These are phyloP conservation scores for Exophiala xenobiotica DNA, from an alignment of 2,329 filamentous ascomycete genomes.

Conservation along the genomic window DNA sequence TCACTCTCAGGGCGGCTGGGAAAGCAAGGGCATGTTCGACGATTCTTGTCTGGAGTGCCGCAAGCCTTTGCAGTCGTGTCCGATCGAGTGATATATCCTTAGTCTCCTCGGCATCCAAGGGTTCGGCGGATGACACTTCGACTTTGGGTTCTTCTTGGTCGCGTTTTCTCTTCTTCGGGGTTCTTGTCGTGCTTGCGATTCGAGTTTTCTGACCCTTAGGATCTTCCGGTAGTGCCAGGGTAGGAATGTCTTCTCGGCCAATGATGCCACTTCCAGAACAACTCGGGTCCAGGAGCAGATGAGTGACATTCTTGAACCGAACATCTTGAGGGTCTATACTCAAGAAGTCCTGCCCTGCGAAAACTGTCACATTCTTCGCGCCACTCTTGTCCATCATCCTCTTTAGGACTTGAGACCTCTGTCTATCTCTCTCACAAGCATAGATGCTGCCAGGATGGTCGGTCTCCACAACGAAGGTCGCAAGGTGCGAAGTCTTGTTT, in stretches of 20 bases:
- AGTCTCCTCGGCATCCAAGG: constrained; percentile 51
- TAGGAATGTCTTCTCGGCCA: constrained; percentile 75
- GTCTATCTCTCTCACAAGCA: constrained; percentile 75
- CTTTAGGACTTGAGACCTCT: constrained; percentile 70
- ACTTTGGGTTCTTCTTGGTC: constrained; percentile 26
- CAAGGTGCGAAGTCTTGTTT: constrained; percentile 95
- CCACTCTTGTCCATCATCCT: constrained; percentile 83
- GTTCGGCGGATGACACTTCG: neutral
- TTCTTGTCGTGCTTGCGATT: constrained; percentile 35
- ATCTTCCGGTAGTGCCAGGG: constrained; percentile 59
- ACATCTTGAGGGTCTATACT: constrained; percentile 65
- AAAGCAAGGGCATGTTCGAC: constrained; percentile 83
- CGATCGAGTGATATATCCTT: constrained; percentile 41
- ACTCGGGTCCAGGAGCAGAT: constrained; percentile 84
- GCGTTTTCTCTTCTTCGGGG: constrained; percentile 48
- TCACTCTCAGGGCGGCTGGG: constrained; percentile 70
- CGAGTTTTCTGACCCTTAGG: constrained; percentile 22
- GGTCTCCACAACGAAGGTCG: constrained; percentile 61
- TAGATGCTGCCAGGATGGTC: constrained; percentile 52
- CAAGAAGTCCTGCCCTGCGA: constrained; percentile 77
- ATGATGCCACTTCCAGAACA: constrained; percentile 96
- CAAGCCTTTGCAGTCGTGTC: constrained; percentile 69
- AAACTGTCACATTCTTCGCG: constrained; percentile 66
- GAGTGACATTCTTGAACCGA: constrained; percentile 69
- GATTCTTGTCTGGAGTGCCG: constrained; percentile 77